Evolutionary conservation across 345 rosid genomes (phyloP).

Genomic region (Gossypium thurberi): DNA sequence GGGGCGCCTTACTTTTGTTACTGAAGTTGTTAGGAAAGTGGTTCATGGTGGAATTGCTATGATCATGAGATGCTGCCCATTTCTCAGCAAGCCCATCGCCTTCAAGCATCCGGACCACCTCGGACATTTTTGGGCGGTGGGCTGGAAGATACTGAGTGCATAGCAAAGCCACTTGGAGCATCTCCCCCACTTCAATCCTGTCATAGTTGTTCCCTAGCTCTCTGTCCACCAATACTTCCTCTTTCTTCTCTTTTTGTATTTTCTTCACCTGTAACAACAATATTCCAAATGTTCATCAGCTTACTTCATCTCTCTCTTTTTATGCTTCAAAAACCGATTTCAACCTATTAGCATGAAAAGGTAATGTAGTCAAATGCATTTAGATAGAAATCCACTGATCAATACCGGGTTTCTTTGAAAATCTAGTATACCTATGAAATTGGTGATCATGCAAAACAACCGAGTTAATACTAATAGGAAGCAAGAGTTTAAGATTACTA

Average conservation of each 20-base stretch:
- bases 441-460: not conserved
- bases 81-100: constrained; percentile 92
- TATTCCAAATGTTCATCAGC: not conserved
- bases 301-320: not conserved
- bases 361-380: not conserved
- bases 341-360: not conserved
- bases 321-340: not conserved
- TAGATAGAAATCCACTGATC: not conserved
- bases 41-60: constrained; percentile 31
- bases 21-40: constrained; percentile 31
- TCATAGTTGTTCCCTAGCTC: constrained; percentile 70
- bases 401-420: not conserved
- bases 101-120: constrained; percentile 90
- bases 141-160: constrained; percentile 87
- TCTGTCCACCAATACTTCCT: constrained; percentile 64
- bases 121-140: constrained; percentile 89
- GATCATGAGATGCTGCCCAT: constrained; percentile 82
- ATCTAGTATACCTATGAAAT: not conserved
- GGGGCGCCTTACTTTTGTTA: constrained; percentile 24
- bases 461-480: not conserved
- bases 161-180: constrained; percentile 80
- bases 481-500: not conserved
- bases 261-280: constrained; percentile 55
- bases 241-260: constrained; percentile 74
- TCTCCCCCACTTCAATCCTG: constrained; percentile 72